phyloP scores from a whole-genome alignment of 1,284 basidiomycete species.

The Jaminaea rosea region DNA sequence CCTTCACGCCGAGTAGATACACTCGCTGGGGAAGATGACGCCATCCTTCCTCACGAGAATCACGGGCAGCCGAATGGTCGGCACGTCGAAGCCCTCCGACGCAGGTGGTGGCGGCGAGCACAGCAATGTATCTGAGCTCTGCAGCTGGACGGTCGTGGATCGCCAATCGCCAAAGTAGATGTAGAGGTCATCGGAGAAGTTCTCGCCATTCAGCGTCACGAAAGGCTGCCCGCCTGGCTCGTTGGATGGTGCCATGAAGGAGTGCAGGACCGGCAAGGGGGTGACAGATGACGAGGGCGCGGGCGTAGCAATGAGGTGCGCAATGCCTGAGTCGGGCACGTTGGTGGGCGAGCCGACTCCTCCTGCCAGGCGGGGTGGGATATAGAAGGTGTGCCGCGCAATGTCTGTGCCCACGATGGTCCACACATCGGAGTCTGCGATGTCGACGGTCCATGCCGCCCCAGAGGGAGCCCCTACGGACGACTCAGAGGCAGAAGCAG shows the following conservation, averaged over 20 bases:
- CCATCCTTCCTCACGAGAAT: constrained; percentile 80
- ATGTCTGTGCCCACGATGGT: constrained; percentile 71
- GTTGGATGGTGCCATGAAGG: constrained; percentile 55
- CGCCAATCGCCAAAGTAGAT: constrained; percentile 84
- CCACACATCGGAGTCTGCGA: constrained; percentile 66
- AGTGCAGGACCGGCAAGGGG: constrained; percentile 54
- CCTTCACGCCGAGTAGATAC: constrained; percentile 1
- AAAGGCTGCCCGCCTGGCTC: constrained; percentile 57
- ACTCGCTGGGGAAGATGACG: constrained; percentile 71
- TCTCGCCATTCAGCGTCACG: constrained; percentile 79
- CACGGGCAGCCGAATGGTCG: constrained; percentile 56
- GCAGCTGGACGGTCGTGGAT: constrained; percentile 73
- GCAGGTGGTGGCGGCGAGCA: constrained; percentile 40
- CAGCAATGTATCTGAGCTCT: constrained; percentile 68
- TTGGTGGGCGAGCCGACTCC: constrained; percentile 15
- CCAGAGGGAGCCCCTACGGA: constrained; percentile 20
- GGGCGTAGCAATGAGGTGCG: constrained; percentile 32
- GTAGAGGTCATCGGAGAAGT: constrained; percentile 71
- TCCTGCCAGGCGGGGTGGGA: constrained; percentile 37
- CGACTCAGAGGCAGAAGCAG: constrained; percentile 20
- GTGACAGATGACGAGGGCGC: constrained; percentile 49
- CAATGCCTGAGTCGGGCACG: constrained; percentile 15
- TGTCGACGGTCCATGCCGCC: constrained; percentile 8
- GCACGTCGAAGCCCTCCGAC: constrained; percentile 15
- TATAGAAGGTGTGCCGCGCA: constrained; percentile 47